These are phyloP conservation scores for Vitis hybrid DNA, from an alignment of 177 flowering plant genomes.

Conservation along the genomic window DNA sequence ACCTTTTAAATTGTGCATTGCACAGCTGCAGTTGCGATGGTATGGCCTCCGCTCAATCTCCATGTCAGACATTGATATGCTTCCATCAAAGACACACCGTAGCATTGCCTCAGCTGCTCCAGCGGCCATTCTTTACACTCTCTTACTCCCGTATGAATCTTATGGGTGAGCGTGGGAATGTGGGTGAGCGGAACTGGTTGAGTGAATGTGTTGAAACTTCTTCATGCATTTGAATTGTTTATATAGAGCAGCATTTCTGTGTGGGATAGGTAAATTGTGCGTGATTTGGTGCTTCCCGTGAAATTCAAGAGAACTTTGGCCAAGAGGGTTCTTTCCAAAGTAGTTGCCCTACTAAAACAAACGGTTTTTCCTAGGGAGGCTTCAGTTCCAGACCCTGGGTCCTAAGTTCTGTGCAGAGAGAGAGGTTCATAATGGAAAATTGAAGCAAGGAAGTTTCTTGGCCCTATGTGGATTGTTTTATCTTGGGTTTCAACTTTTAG, in stretches of 20 bases:
- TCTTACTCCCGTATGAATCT: background rate
- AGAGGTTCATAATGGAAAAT: background rate
- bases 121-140: conserved; percentile 18
- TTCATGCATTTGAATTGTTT: conserved; percentile 3
- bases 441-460: background rate
- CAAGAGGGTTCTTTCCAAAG: background rate
- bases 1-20: conserved; percentile 24
- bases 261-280: background rate
- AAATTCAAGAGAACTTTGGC: background rate
- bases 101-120: conserved; percentile 19
- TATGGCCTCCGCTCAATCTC: conserved; percentile 41
- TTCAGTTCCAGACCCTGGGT: background rate
- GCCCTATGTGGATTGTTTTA: background rate
- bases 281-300: conserved; percentile 1
- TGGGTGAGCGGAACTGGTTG: background rate
- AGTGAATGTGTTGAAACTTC: background rate
- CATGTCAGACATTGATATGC: conserved; percentile 18
- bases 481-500: background rate
- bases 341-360: background rate
- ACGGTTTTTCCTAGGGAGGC: conserved; percentile 2
- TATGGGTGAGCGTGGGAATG: background rate
- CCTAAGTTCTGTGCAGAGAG: background rate
- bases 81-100: conserved; percentile 23
- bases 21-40: conserved; percentile 40
- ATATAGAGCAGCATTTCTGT: conserved; percentile 8